A percentile compares a stretch with the other conserved stretches of the same genome.
Evolutionary conservation across 148 eudicot species (phyloP).

Genomic region (Vaccinium vitisidaea): DNA sequence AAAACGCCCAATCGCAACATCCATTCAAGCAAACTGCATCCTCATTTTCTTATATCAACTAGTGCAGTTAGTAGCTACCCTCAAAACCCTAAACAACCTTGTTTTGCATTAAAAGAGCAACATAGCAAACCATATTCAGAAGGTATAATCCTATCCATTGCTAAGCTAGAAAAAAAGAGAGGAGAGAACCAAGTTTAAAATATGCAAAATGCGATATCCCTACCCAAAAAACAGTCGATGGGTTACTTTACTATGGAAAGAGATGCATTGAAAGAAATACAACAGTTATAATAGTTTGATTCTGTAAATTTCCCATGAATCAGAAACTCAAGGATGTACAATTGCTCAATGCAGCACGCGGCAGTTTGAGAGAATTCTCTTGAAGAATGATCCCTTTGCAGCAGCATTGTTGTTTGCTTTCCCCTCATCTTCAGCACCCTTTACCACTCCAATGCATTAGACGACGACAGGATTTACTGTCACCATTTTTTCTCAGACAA

Average conservation of each 20-base stretch:
- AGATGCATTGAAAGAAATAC: not conserved
- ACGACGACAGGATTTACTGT: slow-evolving; percentile 26
- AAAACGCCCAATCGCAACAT: not conserved
- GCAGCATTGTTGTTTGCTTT: not conserved
- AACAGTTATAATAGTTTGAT: not conserved
- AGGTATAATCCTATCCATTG: not conserved
- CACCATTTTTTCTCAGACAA: slow-evolving; percentile 42
- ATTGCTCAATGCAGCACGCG: slow-evolving; percentile 8
- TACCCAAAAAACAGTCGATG: not conserved
- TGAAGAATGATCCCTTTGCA: not conserved
- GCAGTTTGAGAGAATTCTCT: not conserved
- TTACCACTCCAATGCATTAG: slow-evolving; percentile 16
- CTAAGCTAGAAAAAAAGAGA: not conserved
- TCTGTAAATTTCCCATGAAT: not conserved
- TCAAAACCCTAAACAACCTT: not conserved
- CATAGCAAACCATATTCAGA: not conserved
- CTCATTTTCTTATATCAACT: not conserved
- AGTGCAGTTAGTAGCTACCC: not conserved
- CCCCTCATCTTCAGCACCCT: not conserved
- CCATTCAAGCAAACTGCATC: not conserved
- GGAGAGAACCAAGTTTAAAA: not conserved
- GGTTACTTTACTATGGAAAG: not conserved
- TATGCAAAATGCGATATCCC: not conserved
- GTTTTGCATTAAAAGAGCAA: not conserved
- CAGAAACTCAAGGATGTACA: slow-evolving; percentile 13